Evolutionary conservation across 176 grass and related monocot species (phyloP), one percentile per base, ranked within the genome.

Genomic region (Bromus sterilis): DNA sequence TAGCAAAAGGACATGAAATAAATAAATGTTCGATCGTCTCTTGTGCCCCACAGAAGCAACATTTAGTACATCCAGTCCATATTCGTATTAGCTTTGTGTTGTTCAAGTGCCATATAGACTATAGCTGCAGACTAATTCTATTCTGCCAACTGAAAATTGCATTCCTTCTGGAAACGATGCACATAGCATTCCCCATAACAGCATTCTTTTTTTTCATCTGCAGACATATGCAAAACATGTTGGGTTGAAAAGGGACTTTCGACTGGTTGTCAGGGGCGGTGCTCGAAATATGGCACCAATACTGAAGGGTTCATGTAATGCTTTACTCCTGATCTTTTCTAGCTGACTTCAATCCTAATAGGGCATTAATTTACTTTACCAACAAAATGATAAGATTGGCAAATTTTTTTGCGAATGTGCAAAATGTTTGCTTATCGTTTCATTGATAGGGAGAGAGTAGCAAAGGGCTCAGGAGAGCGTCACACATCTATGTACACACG

Each of bases 151-250:
- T 46, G 6, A 78, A 44, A 64, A 24, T n/a, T 65, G 11, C 44
- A 14, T 81, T 79, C 56, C n/a, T 14, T 73, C 30, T 21, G 7
- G 16, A 64, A 56, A 42, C 2, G 36, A 39, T 15, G 9, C 25
- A 9, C 3, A 12, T 55, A 76, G 62, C 33, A 53, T 18, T 20
- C 49, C 70, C 24, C 51, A 14, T 89, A 42, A 76, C 49, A 15
- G 48, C 69, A 56, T 32, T 20, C 56, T 32, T 59, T 21, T 25
- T 65, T 67, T 93, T 79, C 11, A n/a, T 76, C 36, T 80, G 72
- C 48, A 98, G 96, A 99, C 90, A 85, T 99, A 99, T 85, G 96
- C 91, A 34, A 99, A 95, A 82, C 56, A 95, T 93, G 93, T 99
- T 76, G 96, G 96, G 37, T 84, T 90, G 73, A 99, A 93, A 93